Evolutionary conservation across 75 land plant species (phyloP), one percentile per base, ranked within the genome.

Genomic region (Ceratopteris richardii): DNA sequence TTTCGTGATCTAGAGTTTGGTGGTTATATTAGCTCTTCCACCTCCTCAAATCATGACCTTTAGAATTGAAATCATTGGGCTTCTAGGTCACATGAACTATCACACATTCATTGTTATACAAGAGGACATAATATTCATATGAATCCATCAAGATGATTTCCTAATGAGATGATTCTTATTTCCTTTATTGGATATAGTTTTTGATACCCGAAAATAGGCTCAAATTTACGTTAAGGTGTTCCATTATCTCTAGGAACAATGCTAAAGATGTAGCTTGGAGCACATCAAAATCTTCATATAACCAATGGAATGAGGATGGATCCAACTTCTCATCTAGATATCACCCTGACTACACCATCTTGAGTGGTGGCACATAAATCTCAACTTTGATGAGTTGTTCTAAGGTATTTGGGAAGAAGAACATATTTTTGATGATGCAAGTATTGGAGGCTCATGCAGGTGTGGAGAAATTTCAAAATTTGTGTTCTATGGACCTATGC

Each of bases 1-100:
- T 21, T 46, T 46, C 50, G 18, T 46, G 50, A 46, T 14, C 50
- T n/a, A 21, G 50, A 46, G 50, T 46, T 17, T 46, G 50, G 12
- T 46, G 50, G 50, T 5, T 46, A 5, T 4, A 17, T 17, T 18
- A 46, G 14, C 50, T 46, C 50, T 46, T 46, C 50, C 17, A 46
- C 50, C 50, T 46, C 50, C 18, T 46, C 50, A 2, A 5, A 5
- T 2, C 17, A 46, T 46, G 50, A 21, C 17, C 50, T 46, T 46
- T 21, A 46, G 4, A 18, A 46, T 21, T 17, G 18, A 18, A n/a
- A 5, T 14, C 50, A 46, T 2, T 46, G 50, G 50, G 22, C 18
- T 46, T 21, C 50, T 5, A 46, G 50, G 4, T 17, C 50, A 4
- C 50, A 18, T 2, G 17, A 18, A 17, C 50, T 18, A 14, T 17